These are phyloP conservation scores for Jaltomata sinuosa DNA, from an alignment of 257 asterid genomes.

Conservation along the genomic window DNA sequence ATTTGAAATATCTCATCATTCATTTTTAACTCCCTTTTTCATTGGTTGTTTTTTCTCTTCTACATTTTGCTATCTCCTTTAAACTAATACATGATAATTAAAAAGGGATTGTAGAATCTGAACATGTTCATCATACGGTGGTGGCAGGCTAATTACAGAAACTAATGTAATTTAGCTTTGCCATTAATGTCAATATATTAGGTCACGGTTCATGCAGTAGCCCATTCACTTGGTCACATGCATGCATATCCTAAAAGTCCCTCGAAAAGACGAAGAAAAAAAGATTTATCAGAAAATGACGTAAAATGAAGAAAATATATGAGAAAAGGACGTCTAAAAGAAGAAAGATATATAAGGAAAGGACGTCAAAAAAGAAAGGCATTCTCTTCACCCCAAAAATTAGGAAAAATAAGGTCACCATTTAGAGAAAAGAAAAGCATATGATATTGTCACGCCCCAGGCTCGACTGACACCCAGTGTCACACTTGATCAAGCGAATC, in stretches of 20 bases:
- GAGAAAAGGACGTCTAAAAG: neutral
- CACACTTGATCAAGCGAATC: no score
- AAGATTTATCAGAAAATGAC: neutral
- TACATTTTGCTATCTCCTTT: neutral
- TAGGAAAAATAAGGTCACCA: neutral
- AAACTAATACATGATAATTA: neutral
- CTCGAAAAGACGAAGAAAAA: neutral
- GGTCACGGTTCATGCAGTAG: neutral
- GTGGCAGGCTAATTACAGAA: neutral
- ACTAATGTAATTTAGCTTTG: neutral
- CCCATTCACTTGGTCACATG: slow-evolving; percentile 2
- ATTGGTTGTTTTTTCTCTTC: neutral
- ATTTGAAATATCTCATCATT: neutral
- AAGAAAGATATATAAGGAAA: neutral
- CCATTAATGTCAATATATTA: neutral
- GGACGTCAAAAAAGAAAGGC: neutral
- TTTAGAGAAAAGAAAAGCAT: neutral
- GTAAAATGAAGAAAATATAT: neutral
- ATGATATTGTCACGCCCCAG: no score
- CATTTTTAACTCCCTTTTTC: neutral
- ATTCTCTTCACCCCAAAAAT: neutral
- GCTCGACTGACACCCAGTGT: no score
- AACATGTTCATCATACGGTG: neutral
- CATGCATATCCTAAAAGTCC: neutral
- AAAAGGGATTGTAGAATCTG: neutral